These are phyloP conservation scores for Lasiodiplodia sp. DNA, from an alignment of 2,329 filamentous ascomycete species.

Conservation along the genomic window DNA sequence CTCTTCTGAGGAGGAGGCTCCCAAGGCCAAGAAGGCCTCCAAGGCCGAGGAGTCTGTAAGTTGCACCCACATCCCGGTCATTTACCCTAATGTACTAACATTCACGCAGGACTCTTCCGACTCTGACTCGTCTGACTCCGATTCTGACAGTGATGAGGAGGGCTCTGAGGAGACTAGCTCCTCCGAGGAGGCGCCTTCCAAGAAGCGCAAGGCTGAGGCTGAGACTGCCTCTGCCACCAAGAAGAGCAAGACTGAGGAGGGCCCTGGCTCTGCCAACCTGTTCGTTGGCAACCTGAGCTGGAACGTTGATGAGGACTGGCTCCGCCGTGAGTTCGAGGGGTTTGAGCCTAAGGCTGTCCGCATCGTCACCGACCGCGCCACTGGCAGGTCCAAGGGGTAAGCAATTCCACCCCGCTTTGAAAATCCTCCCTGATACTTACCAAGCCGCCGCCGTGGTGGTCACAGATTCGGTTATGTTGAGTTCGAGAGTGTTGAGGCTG, in stretches of 20 bases:
- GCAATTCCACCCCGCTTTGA: constrained; percentile 34
- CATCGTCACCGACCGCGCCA: constrained; percentile 82
- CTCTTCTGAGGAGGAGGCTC: constrained; percentile 30
- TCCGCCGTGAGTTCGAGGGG: constrained; percentile 80
- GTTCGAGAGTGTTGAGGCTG: constrained; percentile 73
- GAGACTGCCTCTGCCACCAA: constrained; percentile 63
- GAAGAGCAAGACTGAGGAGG: constrained; percentile 70
- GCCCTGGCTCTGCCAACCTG: constrained; percentile 68
- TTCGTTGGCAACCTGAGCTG: constrained; percentile 92
- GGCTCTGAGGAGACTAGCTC: constrained; percentile 42
- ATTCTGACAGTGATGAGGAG: constrained; percentile 31
- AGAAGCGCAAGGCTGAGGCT: constrained; percentile 73
- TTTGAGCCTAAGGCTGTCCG: constrained; percentile 77
- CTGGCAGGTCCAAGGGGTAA: constrained; percentile 82
- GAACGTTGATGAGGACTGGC: constrained; percentile 84
- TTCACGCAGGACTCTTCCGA: background rate
- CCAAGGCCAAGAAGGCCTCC: constrained; percentile 27
- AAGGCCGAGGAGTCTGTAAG: constrained; percentile 8
- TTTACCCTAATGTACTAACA: background rate
- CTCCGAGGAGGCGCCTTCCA: constrained; percentile 54
- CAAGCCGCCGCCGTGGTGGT: background rate
- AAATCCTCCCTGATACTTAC: constrained; percentile 38
- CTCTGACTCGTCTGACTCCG: constrained; percentile 3
- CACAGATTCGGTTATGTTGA: constrained; percentile 86
- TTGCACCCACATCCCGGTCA: background rate